Conservation (phyloP, 2,329 filamentous ascomycete species). For the Spiromastix sp. region DNA sequence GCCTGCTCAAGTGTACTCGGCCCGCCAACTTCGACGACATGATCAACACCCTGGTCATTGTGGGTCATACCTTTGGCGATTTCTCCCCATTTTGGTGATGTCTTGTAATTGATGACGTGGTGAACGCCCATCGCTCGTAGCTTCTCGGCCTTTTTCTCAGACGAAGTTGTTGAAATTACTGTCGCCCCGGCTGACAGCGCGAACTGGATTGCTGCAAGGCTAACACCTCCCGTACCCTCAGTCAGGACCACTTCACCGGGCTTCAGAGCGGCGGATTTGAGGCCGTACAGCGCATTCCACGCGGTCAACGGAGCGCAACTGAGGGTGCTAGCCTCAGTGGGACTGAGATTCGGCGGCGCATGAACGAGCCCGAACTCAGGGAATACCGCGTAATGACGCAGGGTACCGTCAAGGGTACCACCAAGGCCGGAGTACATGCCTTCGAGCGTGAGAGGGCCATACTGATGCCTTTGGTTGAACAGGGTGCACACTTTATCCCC, state of each 20-base stretch:
- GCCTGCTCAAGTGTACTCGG: conserved; percentile 49
- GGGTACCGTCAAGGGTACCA: conserved; percentile 55
- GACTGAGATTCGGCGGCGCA: conserved; percentile 46
- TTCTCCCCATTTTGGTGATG: conserved; percentile 48
- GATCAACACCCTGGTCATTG: conserved; percentile 46
- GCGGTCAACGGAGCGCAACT: conserved; percentile 53
- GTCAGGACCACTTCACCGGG: conserved; percentile 49
- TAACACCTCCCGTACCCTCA: conserved; percentile 52
- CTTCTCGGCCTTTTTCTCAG: conserved; percentile 42
- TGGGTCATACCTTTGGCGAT: conserved; percentile 43
- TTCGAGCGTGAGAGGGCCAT: conserved; percentile 33
- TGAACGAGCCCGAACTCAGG: conserved; percentile 57
- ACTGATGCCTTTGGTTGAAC: conserved; percentile 49
- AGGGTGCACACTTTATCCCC: conserved; percentile 49
- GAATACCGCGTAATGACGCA: conserved; percentile 59
- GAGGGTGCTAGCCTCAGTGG: conserved; percentile 47
- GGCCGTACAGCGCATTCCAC: conserved; percentile 56
- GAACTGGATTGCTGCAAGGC: conserved; percentile 24
- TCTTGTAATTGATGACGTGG: conserved; percentile 52
- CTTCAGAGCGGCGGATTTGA: conserved; percentile 35
- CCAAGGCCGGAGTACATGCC: conserved; percentile 50
- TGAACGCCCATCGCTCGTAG: conserved; percentile 48
- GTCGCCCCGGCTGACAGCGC: conserved; percentile 42
- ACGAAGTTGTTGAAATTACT: conserved; percentile 51
- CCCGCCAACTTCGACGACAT: conserved; percentile 58